phyloP scores from a whole-genome alignment of 192 early-diverging fungal genomes.

The Coemansia sp. region DNA sequence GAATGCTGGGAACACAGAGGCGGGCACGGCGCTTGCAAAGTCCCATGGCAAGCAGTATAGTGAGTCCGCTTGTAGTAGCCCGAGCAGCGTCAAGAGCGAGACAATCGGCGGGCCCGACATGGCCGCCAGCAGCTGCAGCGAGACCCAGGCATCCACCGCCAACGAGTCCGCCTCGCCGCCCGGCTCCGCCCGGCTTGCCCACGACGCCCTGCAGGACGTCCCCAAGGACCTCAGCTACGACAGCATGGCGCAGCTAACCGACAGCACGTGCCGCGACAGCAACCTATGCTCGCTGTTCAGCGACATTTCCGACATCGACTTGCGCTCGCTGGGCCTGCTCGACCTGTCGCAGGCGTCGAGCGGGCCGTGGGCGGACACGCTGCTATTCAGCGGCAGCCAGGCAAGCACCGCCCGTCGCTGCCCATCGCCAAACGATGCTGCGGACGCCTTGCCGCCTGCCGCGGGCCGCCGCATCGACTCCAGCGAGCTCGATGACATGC shows the following conservation, averaged over 20 bases:
- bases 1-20: neutral
- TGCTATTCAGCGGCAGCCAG: constrained; percentile 31
- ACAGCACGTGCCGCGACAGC: constrained; percentile 15
- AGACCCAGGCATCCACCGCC: too few relatives aligned
- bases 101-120: too few relatives aligned
- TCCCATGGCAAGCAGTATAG: neutral
- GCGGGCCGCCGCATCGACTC: neutral
- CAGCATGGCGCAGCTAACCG: constrained; percentile 8
- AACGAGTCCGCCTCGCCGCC: neutral
- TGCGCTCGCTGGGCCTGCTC: constrained; percentile 7
- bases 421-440: neutral
- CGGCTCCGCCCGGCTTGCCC: neutral
- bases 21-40: neutral
- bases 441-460: neutral
- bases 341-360: constrained; percentile 9
- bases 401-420: neutral
- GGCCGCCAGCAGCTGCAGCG: too few relatives aligned
- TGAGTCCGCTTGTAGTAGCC: neutral
- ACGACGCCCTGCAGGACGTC: neutral
- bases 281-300: constrained; percentile 23
- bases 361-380: constrained; percentile 10
- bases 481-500: constrained; percentile 9
- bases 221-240: constrained; percentile 8
- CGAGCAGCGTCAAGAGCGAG: neutral
- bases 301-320: constrained; percentile 24